Base-by-base conservation (phyloP, 768 basidiomycete genomes). In the Kwoniella pini region DNA sequence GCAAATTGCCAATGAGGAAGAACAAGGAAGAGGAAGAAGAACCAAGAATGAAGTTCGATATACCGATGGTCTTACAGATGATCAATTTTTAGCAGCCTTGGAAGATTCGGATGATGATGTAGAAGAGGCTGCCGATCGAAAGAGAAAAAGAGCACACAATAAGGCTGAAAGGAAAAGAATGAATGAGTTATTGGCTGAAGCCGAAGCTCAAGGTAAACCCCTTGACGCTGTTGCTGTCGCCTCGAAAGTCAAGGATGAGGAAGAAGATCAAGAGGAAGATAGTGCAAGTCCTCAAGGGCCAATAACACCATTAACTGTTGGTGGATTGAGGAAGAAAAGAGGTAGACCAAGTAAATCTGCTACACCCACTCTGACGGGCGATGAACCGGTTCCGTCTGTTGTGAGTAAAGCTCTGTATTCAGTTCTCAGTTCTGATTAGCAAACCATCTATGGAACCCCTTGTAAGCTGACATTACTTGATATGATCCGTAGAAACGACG, bases 51-150 rank as follows among this genome's bases (percentile, higher is more conserved):
- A 88, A 43, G 91, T 98, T 63, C 88, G 86, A 73, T 98, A 98
- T 74, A 94, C 88, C 60, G 95, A 97, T 74, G 93, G 93, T 15
- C 82, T 98, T 57, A 88, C 86, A 53, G 95, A 98, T 68, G 95
- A 96, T 72, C 88, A 93, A 67, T 96, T 91, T 88, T 85, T 91
- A 30, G 83, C 89, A 38, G 77, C 75, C 3, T 31, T 77, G 52
- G 71, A 75, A 40, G 77, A 78, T 27, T 71, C 68, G n/a, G 77
- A 75, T 38, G 77, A 77, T 51, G 75, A 77, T 54, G 74, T 77
- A 19, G 71, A 74, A 15, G 71, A 68, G 13, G 65, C 72, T 17
- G 66, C 64, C 3, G 68, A 70, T 2, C 51, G 69, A 26, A 74
- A 74, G 43, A 59, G 64, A 6, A 55, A 45, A n/a, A 31, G 69